Conservation (phyloP, 768 basidiomycete genomes). For the Boletellus ananiceps region DNA sequence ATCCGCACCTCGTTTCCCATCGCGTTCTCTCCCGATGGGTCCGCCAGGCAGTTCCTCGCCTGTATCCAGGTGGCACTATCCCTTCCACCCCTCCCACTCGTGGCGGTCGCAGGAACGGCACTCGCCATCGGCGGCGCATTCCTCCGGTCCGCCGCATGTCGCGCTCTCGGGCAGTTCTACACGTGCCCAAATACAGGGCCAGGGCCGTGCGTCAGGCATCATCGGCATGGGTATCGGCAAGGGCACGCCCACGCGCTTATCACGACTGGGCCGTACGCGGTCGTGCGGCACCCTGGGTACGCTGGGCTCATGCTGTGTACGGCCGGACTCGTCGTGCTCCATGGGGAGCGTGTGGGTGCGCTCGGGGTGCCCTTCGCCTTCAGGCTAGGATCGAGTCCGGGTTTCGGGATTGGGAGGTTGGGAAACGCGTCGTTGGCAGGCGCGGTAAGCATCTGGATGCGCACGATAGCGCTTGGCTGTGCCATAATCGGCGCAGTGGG, state of each 20-base stretch:
- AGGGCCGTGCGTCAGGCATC: too few species aligned
- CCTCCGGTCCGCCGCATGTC: slow-evolving; percentile 35
- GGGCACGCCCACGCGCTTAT: slow-evolving; percentile 22
- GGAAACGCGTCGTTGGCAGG: too few species aligned
- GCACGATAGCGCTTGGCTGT: slow-evolving; percentile 7
- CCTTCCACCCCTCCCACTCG: neutral
- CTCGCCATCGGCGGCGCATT: slow-evolving; percentile 39
- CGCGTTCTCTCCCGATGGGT: neutral
- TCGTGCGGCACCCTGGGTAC: slow-evolving; percentile 30
- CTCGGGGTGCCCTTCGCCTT: too few species aligned
- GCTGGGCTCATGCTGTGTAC: slow-evolving; percentile 31
- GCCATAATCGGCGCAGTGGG: slow-evolving; percentile 4
- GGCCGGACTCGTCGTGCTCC: slow-evolving; percentile 12
- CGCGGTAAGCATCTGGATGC: neutral
- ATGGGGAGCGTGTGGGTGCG: slow-evolving; percentile 1
- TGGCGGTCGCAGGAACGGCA: slow-evolving; percentile 33
- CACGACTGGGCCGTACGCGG: slow-evolving; percentile 24
- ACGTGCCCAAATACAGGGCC: slow-evolving; percentile 10
- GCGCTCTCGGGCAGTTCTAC: slow-evolving; percentile 23
- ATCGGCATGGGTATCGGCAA: too few species aligned
- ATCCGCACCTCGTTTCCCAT: neutral
- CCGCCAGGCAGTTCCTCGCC: neutral
- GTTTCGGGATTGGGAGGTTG: too few species aligned
- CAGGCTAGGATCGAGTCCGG: too few species aligned
- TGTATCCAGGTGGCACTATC: neutral